Base-by-base conservation (phyloP, 1,284 basidiomycete species). In the Pseudozyma sp. region DNA sequence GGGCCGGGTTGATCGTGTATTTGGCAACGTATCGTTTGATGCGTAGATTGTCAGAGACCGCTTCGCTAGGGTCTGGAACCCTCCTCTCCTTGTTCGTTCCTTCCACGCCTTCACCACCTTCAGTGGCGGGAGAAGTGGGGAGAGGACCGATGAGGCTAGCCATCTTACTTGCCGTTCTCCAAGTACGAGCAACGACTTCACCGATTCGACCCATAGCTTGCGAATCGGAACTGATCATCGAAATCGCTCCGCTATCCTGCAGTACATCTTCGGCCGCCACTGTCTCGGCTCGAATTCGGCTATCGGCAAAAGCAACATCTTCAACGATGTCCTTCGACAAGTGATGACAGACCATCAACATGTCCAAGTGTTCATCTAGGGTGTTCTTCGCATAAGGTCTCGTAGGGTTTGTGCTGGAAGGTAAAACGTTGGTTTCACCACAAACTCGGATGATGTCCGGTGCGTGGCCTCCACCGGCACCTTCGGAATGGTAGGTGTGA, bases 381-480 rank as follows among this genome's bases (percentile, higher is more conserved):
- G 97, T 99, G 84, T 99, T 99, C 44, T 88, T 88, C 5, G 94
- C 90, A 83, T 91, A 99, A 1, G 97, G 97, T 45, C 96, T 88
- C 0, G 97, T 99, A 2, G 97, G 97, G 84, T 97, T 99, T 5
- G 97, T 99, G 5, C 96, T 98, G 9, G 92, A 94, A 0, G 97
- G 97, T n/a, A 99, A 87, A 1, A 99, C 94, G 70, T 99, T 97
- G 3, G 90, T 87, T 38, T 91, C 90, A 43, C 93, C 94, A 76
- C 94, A 96, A 21, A 97, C 95, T 14, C 94, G 91, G 83, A 99
- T 97, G 85, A 99, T 97, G 82, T 99, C 97, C 0, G 97, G 97
- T 3, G 96, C 96, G 84, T 98, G 96, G 3, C 97, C 96, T 25
- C 96, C 96, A 16, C 81, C 82, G 0, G 77, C 80, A 35, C 80